Conservation (phyloP, 768 basidiomycete species). For the Termitomyces sp. region DNA sequence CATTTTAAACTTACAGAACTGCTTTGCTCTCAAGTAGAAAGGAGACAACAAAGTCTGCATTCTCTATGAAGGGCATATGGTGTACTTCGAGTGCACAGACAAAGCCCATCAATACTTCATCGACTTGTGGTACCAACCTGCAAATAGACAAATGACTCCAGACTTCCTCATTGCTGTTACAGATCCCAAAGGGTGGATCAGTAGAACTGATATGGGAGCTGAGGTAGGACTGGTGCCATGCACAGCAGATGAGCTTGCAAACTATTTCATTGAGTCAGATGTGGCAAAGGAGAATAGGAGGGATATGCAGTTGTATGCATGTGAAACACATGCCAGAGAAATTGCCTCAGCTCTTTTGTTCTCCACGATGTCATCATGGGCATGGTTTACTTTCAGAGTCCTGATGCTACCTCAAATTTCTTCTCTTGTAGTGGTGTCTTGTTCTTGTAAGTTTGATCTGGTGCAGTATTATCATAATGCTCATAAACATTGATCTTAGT, state of each 20-base stretch:
- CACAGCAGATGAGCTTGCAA: slow-evolving; percentile 41
- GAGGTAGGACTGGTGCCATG: slow-evolving; percentile 24
- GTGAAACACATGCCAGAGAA: slow-evolving; percentile 34
- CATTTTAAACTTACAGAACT: too few relatives aligned
- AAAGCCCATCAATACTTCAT: slow-evolving; percentile 71
- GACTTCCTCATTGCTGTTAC: slow-evolving; percentile 63
- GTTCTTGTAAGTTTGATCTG: too few relatives aligned
- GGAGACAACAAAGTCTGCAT: slow-evolving; percentile 75
- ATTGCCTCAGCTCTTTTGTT: slow-evolving; percentile 42
- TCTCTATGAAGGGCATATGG: slow-evolving; percentile 69
- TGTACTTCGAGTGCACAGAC: slow-evolving; percentile 66
- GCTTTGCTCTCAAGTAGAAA: too few relatives aligned
- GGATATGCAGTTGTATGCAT: slow-evolving; percentile 49
- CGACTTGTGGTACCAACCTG: slow-evolving; percentile 56
- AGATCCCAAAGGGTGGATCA: slow-evolving; percentile 49
- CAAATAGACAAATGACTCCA: slow-evolving; percentile 59
- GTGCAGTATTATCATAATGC: too few relatives aligned
- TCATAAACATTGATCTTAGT: too few relatives aligned
- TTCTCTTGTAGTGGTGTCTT: too few relatives aligned
- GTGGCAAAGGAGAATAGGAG: slow-evolving; percentile 29
- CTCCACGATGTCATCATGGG: slow-evolving; percentile 43
- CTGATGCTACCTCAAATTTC: too few relatives aligned
- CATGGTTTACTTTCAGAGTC: too few relatives aligned
- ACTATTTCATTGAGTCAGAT: slow-evolving; percentile 26
- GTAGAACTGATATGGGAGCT: slow-evolving; percentile 23